Base-by-base conservation (phyloP, 1,139 yeast species). In the Meyerozyma sp. region DNA sequence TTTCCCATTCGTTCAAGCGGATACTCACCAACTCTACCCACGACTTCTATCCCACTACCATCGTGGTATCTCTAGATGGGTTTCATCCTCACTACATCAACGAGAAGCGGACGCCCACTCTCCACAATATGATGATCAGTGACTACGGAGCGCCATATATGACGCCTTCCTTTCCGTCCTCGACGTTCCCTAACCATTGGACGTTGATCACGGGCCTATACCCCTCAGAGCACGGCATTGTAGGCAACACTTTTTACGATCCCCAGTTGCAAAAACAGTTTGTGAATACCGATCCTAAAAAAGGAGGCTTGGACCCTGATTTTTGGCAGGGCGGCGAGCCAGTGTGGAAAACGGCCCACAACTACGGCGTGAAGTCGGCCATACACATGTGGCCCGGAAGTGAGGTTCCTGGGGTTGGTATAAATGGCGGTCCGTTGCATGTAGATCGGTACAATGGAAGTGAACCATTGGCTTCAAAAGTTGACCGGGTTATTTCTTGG, bases 351-450 rank as follows among this genome's bases (percentile, higher is more conserved):
- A 86, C 95, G 0, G 90, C 94, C 0, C 68, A 69, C 23, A 61
- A 61, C n/a, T 86, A 84, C 48, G 83, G 81, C 1, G 75, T 86
- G 5, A 69, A 69, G 11, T 68, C 85, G 2, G 95, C 94, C 0
- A 83, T 88, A n/a, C 96, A 90, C 60, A 89, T 90, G 96, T 90
- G 95, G 95, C 96, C 97, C 0, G 96, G 96, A 1, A 82, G 90
- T 48, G 95, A 88, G 54, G 94, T 84, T 4, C 75, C 72, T 43
- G 70, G 79, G 3, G 52, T 67, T 3, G 73, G 73, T 6, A 70
- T 64, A 29, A 59, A 57, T 45, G 67, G 63, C 48, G 71, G 68
- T n/a, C 85, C 84, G 4, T 52, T 68, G 45, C 73, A 70, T 42
- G 79, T 80, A 32, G 93, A 84, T 54, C 64, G 65, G 46, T 90